Evolutionary conservation across 306 rosid species (phyloP).

Genomic region (Neltuma alba): DNA sequence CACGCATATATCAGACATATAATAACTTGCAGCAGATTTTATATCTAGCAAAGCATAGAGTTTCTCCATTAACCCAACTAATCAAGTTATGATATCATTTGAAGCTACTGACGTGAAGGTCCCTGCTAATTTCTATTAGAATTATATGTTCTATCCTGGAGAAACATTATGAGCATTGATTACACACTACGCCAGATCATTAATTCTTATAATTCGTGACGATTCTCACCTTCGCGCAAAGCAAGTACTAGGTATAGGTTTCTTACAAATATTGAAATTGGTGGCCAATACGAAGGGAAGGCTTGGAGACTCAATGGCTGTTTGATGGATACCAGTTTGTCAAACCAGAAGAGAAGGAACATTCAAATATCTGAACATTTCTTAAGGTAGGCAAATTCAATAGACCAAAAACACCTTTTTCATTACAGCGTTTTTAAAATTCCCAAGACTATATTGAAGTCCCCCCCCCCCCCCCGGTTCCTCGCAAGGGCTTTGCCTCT

Average conservation of each 20-base stretch:
- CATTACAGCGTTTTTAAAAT: conserved; percentile 1
- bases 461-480: too few species aligned
- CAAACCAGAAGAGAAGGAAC: background rate
- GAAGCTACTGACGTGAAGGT: background rate
- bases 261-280: background rate
- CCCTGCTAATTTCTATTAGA: conserved; percentile 16
- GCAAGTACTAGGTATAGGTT: background rate
- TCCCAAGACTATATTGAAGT: conserved; percentile 2
- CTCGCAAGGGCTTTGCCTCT: conserved; percentile 3
- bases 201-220: background rate
- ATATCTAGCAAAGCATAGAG: conserved; percentile 14
- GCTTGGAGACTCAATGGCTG: background rate
- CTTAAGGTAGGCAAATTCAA: conserved; percentile 8
- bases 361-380: conserved; percentile 18
- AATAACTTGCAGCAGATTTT: background rate
- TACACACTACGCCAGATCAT: conserved; percentile 4
- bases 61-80: background rate
- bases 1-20: background rate
- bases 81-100: background rate
- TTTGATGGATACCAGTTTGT: conserved; percentile 2
- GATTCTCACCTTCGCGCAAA: background rate
- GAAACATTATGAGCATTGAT: background rate
- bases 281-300: background rate
- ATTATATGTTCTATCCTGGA: background rate
- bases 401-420: conserved; percentile 1